Evolutionary conservation across 2,329 filamentous ascomycete genomes (phyloP), one percentile per base, ranked within the genome.

Genomic region (Cyclaneusma minus): DNA sequence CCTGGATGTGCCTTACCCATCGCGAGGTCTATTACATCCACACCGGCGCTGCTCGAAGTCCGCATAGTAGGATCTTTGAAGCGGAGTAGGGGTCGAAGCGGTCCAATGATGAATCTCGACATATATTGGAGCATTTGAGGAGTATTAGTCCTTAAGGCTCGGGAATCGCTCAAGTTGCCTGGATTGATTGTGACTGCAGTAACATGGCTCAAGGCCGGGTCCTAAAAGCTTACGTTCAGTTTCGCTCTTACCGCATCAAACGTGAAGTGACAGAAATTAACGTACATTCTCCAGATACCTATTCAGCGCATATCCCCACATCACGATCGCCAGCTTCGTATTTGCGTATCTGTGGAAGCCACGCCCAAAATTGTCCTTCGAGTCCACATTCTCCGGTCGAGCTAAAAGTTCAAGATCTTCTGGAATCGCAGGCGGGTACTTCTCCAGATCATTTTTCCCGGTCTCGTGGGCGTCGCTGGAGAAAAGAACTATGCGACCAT

Each of bases 281-380:
- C n/a, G n/a, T n/a, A n/a, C n/a, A n/a, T n/a, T n/a, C n/a, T n/a
- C n/a, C n/a, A n/a, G n/a, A n/a, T n/a, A n/a, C n/a, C 21, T 60
- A 53, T 56, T 58, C 11, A 62, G 33, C 15, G 50, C 50, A 30
- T 57, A 51, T 33, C 47, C 50, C 34, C 50, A 52, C 38, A 52
- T 54, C 4, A 55, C 37, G 8, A 51, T 39, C 3, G 48, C 54
- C 10, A 32, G 35, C 35, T 60, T 62, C 1, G 52, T 50, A 13
- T 48, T 49, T 3, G 45, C 56, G 35, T 61, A 63, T 28, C 54
- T 41, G 28, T 55, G 47, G 16, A 58, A 58, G 3, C 57, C 56
- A 4, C 43, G 39, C 3, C 50, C 56, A 13, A 47, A 33, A 13
- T 48, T 42, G 11, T 59, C 48, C 1, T 28, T 30, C 7, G 10